Evolutionary conservation across 495 filamentous ascomycete genomes (phyloP).

Genomic region (Lophium mytilinum): DNA sequence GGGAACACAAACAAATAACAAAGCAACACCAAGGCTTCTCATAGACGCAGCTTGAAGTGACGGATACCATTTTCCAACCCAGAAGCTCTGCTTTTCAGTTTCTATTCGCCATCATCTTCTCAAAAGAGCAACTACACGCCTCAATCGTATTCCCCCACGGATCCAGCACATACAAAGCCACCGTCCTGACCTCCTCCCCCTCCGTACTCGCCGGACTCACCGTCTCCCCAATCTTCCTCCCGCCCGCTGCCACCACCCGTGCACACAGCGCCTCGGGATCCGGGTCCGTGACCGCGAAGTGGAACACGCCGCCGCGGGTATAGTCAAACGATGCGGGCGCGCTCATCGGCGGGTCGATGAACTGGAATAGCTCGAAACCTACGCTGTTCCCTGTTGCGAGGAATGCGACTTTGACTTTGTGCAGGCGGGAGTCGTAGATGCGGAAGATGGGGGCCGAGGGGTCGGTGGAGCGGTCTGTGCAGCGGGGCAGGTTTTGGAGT

Average conservation of each 20-base stretch:
- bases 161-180: constrained; percentile 12
- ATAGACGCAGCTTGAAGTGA: too few relatives aligned
- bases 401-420: constrained; percentile 22
- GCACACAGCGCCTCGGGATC: constrained; percentile 21
- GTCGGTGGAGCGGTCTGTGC: constrained; percentile 8
- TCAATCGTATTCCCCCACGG: constrained; percentile 23
- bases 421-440: constrained; percentile 16
- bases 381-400: constrained; percentile 23
- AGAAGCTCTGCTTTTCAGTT: background rate
- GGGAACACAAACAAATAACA: too few relatives aligned
- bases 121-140: constrained; percentile 21
- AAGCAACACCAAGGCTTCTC: too few relatives aligned
- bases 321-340: constrained; percentile 12
- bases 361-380: constrained; percentile 26
- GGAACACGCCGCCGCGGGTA: constrained; percentile 21
- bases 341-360: constrained; percentile 21
- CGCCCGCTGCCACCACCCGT: constrained; percentile 10
- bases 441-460: constrained; percentile 17
- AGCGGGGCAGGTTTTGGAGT: constrained; percentile 4
- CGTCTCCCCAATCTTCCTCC: constrained; percentile 17
- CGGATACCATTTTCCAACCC: too few relatives aligned
- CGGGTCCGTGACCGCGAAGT: constrained; percentile 22
- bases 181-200: constrained; percentile 8
- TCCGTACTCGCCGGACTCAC: constrained; percentile 4
- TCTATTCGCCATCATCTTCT: constrained; percentile 21